Evolutionary conservation across 352 stramenopile genomes (phyloP).

Genomic region (Pythium periplocum): DNA sequence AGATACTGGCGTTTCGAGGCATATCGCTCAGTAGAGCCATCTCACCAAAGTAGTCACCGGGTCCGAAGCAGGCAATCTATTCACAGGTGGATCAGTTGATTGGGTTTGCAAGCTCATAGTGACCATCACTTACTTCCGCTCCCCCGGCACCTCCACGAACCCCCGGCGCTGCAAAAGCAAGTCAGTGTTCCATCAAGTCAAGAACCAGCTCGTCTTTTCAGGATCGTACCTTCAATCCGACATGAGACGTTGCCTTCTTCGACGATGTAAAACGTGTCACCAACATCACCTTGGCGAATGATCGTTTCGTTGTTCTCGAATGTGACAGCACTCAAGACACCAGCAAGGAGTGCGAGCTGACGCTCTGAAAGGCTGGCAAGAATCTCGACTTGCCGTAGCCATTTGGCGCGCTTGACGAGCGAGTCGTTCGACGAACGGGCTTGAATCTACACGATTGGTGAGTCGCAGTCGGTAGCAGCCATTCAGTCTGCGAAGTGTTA

Average conservation of each 20-base stretch:
- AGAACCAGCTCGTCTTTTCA: not conserved
- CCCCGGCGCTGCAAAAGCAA: not conserved
- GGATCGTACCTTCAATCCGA: conserved; percentile 35
- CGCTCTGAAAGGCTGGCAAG: conserved; percentile 57
- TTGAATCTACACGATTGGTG: conserved; percentile 33
- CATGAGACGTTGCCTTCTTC: conserved; percentile 63
- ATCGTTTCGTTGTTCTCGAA: conserved; percentile 75
- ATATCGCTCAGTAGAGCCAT: conserved; percentile 88
- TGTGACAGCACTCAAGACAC: conserved; percentile 51
- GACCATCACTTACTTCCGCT: no score
- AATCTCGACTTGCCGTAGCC: conserved; percentile 69
- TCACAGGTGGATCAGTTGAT: not conserved
- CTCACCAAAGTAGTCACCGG: conserved; percentile 90
- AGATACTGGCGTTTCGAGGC: conserved; percentile 73
- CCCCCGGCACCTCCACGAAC: no score
- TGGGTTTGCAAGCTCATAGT: no score
- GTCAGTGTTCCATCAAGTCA: not conserved
- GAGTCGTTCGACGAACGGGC: conserved; percentile 70
- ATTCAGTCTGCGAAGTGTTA: not conserved
- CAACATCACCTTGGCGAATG: conserved; percentile 76
- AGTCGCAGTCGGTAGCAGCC: not conserved
- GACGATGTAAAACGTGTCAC: conserved; percentile 82
- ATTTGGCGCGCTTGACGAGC: conserved; percentile 65
- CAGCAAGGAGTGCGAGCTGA: conserved; percentile 59
- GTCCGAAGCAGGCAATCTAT: conserved; percentile 51